Evolutionary conservation across 106 monocot genomes (phyloP), one percentile per base, ranked within the genome.

Genomic region (Dioscorea alata): DNA sequence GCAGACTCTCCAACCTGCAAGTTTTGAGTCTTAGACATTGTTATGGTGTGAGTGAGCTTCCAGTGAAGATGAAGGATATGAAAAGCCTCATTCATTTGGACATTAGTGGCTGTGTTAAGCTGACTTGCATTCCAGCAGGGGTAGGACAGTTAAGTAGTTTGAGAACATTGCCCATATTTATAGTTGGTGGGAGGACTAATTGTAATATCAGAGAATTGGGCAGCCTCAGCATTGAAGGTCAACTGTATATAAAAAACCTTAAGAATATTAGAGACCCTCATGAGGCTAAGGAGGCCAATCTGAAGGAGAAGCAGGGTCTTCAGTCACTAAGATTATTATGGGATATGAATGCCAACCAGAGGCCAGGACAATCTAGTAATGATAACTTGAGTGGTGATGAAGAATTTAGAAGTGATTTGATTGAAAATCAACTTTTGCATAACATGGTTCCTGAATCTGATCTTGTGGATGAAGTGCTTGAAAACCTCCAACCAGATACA

Each of bases 131-230:
- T 63, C 79, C 83, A 8, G 6, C 48, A 10, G 59, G 61, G 18
- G 31, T 83, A 9, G 79, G 79, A 59, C 52, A 71, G 13, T 15
- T 83, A 50, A 68, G 2, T n/a, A 28, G 23, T 10, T 63, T 83
- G 1, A 71, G 18, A 24, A 59, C 54, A 10, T 51, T 83, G 12
- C 59, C 75, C 4, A 48, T 10, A 16, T 84, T 64, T 48, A n/a
- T 72, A 17, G 50, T 68, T 15, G 75, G 73, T 14, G 49, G 1
- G 0, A 28, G 52, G 48, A 33, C 18, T 34, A 35, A 35, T 15
- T 57, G 54, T 24, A 34, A 52, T 16, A 48, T 74, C 4, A 48
- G 24, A 12, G 82, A 83, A 66, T 68, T 83, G 14, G 20, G 20
- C 13, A 16, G 31, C 2, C 13, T 79, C 28, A 61, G 75, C 49